Conservation (phyloP, 495 filamentous ascomycete genomes). For the Pyrenula massariospora region DNA sequence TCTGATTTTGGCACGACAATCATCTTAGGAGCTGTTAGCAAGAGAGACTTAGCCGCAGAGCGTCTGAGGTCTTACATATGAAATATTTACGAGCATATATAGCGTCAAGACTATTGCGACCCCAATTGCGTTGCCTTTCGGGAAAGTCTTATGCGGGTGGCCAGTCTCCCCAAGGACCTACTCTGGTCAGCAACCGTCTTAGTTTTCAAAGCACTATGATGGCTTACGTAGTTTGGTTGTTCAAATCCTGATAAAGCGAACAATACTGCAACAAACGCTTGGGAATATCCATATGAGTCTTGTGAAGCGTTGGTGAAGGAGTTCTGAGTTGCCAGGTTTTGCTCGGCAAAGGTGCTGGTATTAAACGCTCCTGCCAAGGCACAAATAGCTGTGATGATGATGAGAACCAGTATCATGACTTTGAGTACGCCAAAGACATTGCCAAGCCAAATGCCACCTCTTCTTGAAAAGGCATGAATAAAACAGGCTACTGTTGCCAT, state of each 20-base stretch:
- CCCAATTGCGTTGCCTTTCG: constrained; percentile 18
- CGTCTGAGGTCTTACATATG: constrained; percentile 36
- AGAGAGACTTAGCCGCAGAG: too few relatives aligned
- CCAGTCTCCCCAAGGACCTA: constrained; percentile 29
- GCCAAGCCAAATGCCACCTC: constrained; percentile 35
- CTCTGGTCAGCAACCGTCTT: neutral
- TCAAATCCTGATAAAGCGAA: constrained; percentile 28
- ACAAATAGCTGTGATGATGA: constrained; percentile 26
- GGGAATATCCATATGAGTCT: constrained; percentile 16
- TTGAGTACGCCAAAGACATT: constrained; percentile 40
- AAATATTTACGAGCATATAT: constrained; percentile 31
- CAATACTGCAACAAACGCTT: constrained; percentile 20
- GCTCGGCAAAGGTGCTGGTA: constrained; percentile 3
- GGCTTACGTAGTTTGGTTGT: constrained; percentile 28
- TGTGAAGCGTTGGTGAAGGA: constrained; percentile 10
- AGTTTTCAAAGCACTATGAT: neutral
- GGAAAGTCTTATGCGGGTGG: constrained; percentile 25
- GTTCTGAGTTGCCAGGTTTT: constrained; percentile 10
- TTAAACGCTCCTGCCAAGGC: constrained; percentile 8
- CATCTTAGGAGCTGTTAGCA: neutral
- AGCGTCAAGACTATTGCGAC: constrained; percentile 19
- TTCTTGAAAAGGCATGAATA: constrained; percentile 33
- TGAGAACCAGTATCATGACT: constrained; percentile 25
- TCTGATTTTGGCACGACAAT: neutral
- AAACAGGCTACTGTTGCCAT: constrained; percentile 27